Conservation (phyloP, 345 rosid genomes). For the Sonneratia alba region DNA sequence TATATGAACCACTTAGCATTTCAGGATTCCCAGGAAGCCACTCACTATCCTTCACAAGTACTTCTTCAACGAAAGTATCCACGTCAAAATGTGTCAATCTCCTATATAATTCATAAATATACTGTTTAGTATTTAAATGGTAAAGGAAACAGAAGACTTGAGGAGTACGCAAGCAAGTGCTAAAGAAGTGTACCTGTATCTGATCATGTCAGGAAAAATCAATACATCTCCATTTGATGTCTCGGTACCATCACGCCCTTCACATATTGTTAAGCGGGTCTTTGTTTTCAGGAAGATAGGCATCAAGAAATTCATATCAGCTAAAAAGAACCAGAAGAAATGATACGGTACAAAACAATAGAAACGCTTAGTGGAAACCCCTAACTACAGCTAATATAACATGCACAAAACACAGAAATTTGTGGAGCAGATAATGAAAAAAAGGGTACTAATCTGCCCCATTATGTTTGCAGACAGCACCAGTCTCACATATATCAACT, state of each 20-base stretch:
- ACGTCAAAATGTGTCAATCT: conserved; percentile 98
- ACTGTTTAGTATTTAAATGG: conserved; percentile 7
- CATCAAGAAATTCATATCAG: background rate
- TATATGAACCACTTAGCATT: conserved; percentile 59
- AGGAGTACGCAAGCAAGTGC: background rate
- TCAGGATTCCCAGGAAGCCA: conserved; percentile 95
- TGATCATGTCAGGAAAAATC: conserved; percentile 94
- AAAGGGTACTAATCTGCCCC: too few relatives aligned
- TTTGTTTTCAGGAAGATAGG: conserved; percentile 16
- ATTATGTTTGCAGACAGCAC: too few relatives aligned
- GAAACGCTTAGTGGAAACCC: background rate
- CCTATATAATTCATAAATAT: conserved; percentile 45
- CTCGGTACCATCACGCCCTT: conserved; percentile 97
- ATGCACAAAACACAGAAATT: too few relatives aligned
- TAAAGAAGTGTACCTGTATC: conserved; percentile 63
- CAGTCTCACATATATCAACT: too few relatives aligned
- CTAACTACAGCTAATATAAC: too few relatives aligned
- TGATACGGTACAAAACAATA: background rate
- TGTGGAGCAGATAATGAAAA: too few relatives aligned
- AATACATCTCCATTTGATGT: conserved; percentile 95
- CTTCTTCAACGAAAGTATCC: conserved; percentile 95
- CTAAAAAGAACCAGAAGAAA: conserved; percentile 1
- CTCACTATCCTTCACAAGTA: conserved; percentile 87
- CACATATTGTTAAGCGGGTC: conserved; percentile 89
- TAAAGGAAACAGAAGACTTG: background rate